Conservation (phyloP, 1,139 yeast genomes). For the Scheffersomyces titani region DNA sequence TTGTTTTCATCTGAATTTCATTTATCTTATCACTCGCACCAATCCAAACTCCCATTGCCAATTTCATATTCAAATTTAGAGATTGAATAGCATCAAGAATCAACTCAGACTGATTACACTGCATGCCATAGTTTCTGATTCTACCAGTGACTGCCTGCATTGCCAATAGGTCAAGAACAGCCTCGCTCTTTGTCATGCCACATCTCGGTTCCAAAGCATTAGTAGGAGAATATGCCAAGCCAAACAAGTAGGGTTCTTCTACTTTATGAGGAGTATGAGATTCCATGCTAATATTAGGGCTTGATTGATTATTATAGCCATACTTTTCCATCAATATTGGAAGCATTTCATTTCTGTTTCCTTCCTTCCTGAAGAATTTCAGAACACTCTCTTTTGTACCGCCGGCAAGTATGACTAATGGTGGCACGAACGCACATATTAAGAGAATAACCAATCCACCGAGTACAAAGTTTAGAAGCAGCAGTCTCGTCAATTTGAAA, state of each 20-base stretch:
- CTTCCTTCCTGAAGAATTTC: constrained; percentile 15
- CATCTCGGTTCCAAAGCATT: constrained; percentile 54
- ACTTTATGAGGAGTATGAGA: background rate
- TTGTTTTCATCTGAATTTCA: constrained; percentile 39
- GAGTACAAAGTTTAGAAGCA: constrained; percentile 7
- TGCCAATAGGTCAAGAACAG: constrained; percentile 54
- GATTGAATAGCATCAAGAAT: constrained; percentile 56
- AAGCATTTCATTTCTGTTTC: constrained; percentile 8
- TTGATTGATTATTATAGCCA: background rate
- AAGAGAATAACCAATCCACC: constrained; percentile 13
- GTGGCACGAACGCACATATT: constrained; percentile 22
- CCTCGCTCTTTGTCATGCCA: constrained; percentile 49
- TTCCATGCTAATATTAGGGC: background rate
- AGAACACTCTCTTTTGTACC: constrained; percentile 22
- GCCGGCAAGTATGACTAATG: constrained; percentile 17
- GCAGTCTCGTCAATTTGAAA: background rate
- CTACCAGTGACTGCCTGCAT: constrained; percentile 60
- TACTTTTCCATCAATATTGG: constrained; percentile 6
- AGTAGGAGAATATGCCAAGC: constrained; percentile 62
- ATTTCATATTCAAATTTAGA: constrained; percentile 53
- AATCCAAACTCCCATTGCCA: constrained; percentile 69
- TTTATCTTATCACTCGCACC: constrained; percentile 45
- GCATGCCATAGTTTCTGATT: constrained; percentile 62
- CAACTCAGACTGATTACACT: constrained; percentile 57
- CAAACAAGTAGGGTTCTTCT: constrained; percentile 41